A percentile compares a stretch with the other conserved stretches of the same genome.
phyloP scores from a whole-genome alignment of 2,329 filamentous ascomycete species.

The Clonostachys rosea region DNA sequence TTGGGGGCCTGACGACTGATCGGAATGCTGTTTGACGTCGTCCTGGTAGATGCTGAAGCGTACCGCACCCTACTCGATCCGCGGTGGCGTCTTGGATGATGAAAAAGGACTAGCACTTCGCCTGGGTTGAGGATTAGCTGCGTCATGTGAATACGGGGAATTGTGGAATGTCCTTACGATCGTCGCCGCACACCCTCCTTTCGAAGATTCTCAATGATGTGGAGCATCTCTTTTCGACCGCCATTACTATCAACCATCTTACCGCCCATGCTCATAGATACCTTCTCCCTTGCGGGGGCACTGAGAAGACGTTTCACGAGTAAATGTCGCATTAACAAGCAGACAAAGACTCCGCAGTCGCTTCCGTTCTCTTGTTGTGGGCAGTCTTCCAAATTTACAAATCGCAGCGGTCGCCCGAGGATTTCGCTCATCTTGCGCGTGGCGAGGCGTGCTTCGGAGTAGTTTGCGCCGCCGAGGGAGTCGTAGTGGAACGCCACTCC shows the following conservation, averaged over 20 bases:
- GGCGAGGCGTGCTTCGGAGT: constrained; percentile 65
- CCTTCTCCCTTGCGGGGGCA: constrained; percentile 77
- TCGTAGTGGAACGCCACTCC: constrained; percentile 97
- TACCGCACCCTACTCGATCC: constrained; percentile 33
- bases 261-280: constrained; percentile 89
- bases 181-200: constrained; percentile 82
- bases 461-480: constrained; percentile 73
- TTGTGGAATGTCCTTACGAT: constrained; percentile 52
- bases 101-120: constrained; percentile 28
- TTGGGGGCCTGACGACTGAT: too few species aligned
- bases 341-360: constrained; percentile 96
- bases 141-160: not conserved
- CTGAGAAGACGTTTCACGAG: constrained; percentile 77
- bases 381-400: constrained; percentile 77
- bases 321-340: constrained; percentile 91
- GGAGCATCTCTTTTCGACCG: constrained; percentile 85
- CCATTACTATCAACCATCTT: constrained; percentile 77
- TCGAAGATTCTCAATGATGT: constrained; percentile 79
- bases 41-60: constrained; percentile 7
- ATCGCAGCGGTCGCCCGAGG: constrained; percentile 63
- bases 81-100: constrained; percentile 32
- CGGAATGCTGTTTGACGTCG: too few species aligned
- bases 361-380: constrained; percentile 89
- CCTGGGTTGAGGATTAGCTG: constrained; percentile 9
- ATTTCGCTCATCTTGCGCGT: constrained; percentile 66